Evolutionary conservation across 495 filamentous ascomycete species (phyloP), one percentile per base, ranked within the genome.

Genomic region (Penicillium paradoxum): DNA sequence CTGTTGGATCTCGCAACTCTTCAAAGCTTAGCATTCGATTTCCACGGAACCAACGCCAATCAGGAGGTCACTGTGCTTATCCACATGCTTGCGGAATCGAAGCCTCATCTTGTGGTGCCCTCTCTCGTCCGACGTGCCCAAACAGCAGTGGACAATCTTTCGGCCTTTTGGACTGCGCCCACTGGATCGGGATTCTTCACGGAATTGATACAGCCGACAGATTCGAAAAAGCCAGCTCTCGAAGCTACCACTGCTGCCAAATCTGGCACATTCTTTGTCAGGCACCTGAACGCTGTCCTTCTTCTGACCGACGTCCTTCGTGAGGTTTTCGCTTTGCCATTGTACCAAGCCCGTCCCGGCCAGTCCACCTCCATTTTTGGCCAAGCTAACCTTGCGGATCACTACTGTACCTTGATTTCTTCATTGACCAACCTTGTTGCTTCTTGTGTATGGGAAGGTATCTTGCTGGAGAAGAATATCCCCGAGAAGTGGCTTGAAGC

Each of bases 1-100:
- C 72, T 97, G n/a, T 73, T 99, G 25, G 88, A 95, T 60, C 80
- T 96, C 49, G 84, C 83, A 25, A 87, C 87, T 9, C 78, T 91
- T 22, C 84, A 90, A 15, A 88, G 87, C 63, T 76, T 96, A 45
- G 78, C 85, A 2, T 83, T 83, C 53, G 82, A 90, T 59, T 91
- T 92, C 62, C 82, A 84, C 42, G 83, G 83, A 21, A 80, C 81
- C 6, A 68, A 73, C 44, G 83, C 85, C 7, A 83, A 74, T 40
- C 79, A 83, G 30, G 81, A 84, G 47, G 73, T 96, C 25, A 78
- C 81, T 7, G 80, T 81, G 14, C 84, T 93, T n/a, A 72, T 95
- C 14, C 83, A 91, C 53, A 78, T 85, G 56, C 78, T 95, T 51
- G 82, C 90, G 30, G 95, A 97, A 63, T 82, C 83, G 14, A 91